Evolutionary conservation across 2,329 filamentous ascomycete species (phyloP).

Genomic region (Pseudogymnoascus sp.): DNA sequence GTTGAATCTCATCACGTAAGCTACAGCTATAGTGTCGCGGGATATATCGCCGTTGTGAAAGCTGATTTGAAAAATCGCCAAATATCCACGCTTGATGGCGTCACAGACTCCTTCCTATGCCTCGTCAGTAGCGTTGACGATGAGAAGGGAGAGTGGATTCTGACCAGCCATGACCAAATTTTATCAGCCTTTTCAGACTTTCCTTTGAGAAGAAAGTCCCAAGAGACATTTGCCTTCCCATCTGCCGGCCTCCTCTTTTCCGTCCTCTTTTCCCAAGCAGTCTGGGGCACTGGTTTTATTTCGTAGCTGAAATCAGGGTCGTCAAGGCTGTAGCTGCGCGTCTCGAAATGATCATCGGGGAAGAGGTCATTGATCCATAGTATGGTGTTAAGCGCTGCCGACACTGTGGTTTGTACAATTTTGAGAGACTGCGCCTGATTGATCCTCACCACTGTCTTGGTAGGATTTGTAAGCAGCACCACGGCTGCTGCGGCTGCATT

Average conservation of each 20-base stretch:
- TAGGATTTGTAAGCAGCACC: neutral
- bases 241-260: neutral
- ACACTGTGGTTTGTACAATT: constrained; percentile 8
- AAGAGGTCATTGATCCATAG: neutral
- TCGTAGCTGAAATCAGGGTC: neutral
- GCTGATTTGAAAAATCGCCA: constrained; percentile 1
- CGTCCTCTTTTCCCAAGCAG: neutral
- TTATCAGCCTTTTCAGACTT: neutral
- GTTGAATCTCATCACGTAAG: neutral
- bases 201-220: neutral
- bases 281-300: neutral
- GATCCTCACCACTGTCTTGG: neutral
- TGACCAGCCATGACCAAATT: neutral
- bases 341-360: neutral
- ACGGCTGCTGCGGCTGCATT: neutral
- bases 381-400: constrained; percentile 2
- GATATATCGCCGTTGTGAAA: constrained; percentile 3
- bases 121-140: neutral
- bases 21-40: neutral
- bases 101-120: constrained; percentile 5
- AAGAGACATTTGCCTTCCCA: neutral
- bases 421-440: neutral
- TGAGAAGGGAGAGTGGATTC: neutral
- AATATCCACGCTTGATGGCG: constrained; percentile 8
- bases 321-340: neutral